These are phyloP conservation scores for Excoecaria cochinchinensis DNA, from an alignment of 345 rosid species.

Conservation along the genomic window DNA sequence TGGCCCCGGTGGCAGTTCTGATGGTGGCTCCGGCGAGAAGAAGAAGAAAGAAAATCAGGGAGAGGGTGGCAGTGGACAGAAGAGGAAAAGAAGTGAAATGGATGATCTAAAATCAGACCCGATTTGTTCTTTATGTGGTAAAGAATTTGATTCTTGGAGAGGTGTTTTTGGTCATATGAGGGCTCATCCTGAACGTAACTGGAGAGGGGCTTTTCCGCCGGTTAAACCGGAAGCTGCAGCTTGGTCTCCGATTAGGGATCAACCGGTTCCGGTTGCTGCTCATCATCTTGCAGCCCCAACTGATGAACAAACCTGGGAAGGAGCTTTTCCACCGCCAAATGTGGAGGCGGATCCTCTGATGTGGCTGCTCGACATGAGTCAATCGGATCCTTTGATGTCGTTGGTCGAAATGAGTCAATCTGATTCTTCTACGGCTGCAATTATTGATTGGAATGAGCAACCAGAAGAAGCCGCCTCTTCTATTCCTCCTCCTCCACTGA, in stretches of 20 bases:
- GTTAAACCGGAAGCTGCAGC: background rate
- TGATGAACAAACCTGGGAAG: too few species aligned
- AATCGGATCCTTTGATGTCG: too few species aligned
- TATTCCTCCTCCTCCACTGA: background rate
- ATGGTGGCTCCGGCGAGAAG: background rate
- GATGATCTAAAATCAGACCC: slow-evolving; percentile 2
- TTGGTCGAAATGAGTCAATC: too few species aligned
- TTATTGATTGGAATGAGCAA: background rate
- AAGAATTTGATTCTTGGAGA: slow-evolving; percentile 15
- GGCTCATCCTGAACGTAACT: slow-evolving; percentile 14
- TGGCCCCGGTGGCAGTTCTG: background rate
- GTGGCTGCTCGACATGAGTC: too few species aligned
- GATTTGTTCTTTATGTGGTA: slow-evolving; percentile 5
- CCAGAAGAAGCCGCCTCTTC: background rate
- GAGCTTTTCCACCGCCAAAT: too few species aligned
- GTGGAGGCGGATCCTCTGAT: too few species aligned
- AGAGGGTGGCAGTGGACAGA: background rate
- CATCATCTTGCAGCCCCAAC: background rate
- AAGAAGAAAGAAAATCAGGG: background rate
- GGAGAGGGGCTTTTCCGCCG: slow-evolving; percentile 22
- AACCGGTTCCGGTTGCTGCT: background rate
- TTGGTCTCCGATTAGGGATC: background rate
- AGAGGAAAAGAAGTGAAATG: background rate
- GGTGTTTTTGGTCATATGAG: slow-evolving; percentile 16
- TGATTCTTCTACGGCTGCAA: background rate